Percentiles rank a stretch among this genome's conserved stretches.
These are phyloP conservation scores for Dothideomycetidae sp. DNA, from an alignment of 2,329 filamentous ascomycete species.

Conservation along the genomic window DNA sequence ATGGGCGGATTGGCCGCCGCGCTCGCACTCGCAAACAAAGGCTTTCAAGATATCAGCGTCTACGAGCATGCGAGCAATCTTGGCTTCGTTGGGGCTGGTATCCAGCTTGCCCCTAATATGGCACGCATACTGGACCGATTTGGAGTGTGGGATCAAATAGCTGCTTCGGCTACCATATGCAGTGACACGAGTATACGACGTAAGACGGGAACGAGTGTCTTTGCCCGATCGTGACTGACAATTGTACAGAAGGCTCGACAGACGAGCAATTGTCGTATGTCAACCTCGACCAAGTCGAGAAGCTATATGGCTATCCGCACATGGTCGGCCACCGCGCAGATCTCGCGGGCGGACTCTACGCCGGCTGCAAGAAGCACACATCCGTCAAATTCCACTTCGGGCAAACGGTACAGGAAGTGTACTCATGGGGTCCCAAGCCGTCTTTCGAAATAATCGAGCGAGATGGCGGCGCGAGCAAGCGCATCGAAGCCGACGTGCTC, in stretches of 20 bases:
- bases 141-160: conserved; percentile 59
- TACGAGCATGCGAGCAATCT: conserved; percentile 60
- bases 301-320: conserved; percentile 60
- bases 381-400: conserved; percentile 57
- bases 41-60: conserved; percentile 58
- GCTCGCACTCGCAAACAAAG: conserved; percentile 59
- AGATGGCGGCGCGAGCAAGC: conserved; percentile 37
- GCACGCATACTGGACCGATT: conserved; percentile 58
- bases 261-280: conserved; percentile 58
- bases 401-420: conserved; percentile 40
- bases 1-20: conserved; percentile 67
- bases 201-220: conserved; percentile 22
- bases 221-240: not conserved
- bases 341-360: conserved; percentile 53
- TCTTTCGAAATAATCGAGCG: conserved; percentile 46
- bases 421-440: conserved; percentile 45
- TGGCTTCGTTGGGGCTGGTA: conserved; percentile 72
- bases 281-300: conserved; percentile 49
- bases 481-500: conserved; percentile 35
- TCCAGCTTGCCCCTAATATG: conserved; percentile 74
- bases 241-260: conserved; percentile 44
- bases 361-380: conserved; percentile 49
- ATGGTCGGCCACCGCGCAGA: conserved; percentile 67
- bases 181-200: conserved; percentile 58
- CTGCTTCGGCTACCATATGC: conserved; percentile 55